phyloP scores from a whole-genome alignment of 83 land plant species.

The Picea engelmannii region DNA sequence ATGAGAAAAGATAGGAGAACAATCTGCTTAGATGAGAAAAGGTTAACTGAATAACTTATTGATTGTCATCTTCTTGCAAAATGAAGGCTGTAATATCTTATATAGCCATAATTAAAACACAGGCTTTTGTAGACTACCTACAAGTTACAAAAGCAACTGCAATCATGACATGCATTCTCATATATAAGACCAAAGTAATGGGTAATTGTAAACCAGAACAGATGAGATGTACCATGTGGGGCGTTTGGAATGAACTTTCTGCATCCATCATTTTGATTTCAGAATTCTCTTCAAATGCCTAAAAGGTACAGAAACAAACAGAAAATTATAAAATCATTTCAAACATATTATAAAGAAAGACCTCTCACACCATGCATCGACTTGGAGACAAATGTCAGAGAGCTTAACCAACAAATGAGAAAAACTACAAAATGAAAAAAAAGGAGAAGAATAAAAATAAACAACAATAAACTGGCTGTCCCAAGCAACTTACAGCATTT shows the following conservation, averaged over 20 bases:
- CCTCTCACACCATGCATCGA: not conserved
- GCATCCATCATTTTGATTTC: not conserved
- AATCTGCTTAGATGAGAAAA: no score
- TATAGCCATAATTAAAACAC: no score
- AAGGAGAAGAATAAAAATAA: not conserved
- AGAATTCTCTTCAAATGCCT: slow-evolving; percentile 14
- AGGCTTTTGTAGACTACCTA: no score
- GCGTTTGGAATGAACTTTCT: slow-evolving; percentile 16
- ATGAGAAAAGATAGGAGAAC: no score
- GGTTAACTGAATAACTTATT: no score
- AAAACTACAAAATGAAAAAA: not conserved
- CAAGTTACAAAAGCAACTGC: no score
- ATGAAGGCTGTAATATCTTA: no score
- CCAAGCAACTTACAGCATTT: not conserved
- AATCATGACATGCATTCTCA: no score
- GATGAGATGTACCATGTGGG: slow-evolving; percentile 3
- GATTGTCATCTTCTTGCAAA: no score
- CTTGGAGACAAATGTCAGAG: not conserved
- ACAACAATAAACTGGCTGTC: not conserved
- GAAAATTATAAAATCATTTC: not conserved
- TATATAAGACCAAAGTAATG: no score
- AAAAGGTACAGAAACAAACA: not conserved
- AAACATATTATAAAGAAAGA: not conserved
- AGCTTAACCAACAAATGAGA: not conserved
- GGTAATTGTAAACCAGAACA: no score